Evolutionary conservation across 768 basidiomycete genomes (phyloP), one percentile per base, ranked within the genome.

Genomic region (Boletellus emodensis): DNA sequence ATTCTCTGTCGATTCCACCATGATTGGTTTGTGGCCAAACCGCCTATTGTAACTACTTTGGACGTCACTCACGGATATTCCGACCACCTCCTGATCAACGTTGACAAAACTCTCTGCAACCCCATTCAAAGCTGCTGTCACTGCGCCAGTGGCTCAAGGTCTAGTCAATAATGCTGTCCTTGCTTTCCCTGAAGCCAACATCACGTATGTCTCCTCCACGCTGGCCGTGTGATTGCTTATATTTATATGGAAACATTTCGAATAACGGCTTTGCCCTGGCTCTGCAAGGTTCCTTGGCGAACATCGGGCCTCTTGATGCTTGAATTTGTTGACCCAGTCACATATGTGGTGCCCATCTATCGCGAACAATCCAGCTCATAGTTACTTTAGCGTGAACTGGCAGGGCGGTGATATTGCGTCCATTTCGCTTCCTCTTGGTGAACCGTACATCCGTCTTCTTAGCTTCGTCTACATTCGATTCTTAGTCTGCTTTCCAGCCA

Each of bases 81-180:
- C 0, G 76, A 83, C 59, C 82, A 75, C 62, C 71, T 89, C n/a
- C 72, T 87, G 44, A 87, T 89, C 68, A 85, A 75, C 58, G 79
- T 80, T 12, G 70, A 78, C 38, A 79, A 81, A 17, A 70, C 73
- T 1, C 66, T 87, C 20, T 84, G 78, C 62, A 87, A 87, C 51
- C 85, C 86, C 12, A 85, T 80, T 80, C 80, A 83, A 84, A n/a
- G 83, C 79, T 4, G 83, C 87, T 28, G 82, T n/a, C n/a, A n/a
- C 84, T 37, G 81, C 76, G 15, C 83, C 85, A 13, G 69, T 84
- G 26, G 78, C 82, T 3, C 86, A 87, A 64, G 71, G 75, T 56
- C 74, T 89, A 14, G 85, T 88, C 22, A 76, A 82, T 41, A 72
- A 71, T 17, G 74, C 85, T 1, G 54, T 71, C 6, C 61, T 88